Conservation (phyloP, 176 grass and related monocot genomes). For the Pharus latifolius region DNA sequence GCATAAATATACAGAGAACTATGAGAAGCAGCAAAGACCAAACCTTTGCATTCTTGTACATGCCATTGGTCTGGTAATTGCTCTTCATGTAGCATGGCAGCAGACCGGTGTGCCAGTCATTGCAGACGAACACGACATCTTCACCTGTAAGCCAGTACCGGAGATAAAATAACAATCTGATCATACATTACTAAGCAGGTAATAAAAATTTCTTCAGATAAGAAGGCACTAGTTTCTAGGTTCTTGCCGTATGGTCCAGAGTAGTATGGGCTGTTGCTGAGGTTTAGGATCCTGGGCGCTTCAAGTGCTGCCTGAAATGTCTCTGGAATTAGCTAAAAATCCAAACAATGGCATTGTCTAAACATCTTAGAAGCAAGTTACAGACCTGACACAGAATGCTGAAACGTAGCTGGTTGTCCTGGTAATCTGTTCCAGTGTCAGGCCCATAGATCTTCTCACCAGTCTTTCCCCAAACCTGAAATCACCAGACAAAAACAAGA, state of each 20-base stretch:
- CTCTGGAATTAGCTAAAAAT: background rate
- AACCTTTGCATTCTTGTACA: constrained; percentile 78
- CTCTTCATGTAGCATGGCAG: constrained; percentile 77
- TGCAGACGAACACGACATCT: constrained; percentile 78
- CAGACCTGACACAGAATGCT: constrained; percentile 77
- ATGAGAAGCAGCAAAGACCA: background rate
- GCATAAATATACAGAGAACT: background rate
- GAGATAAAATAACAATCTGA: background rate
- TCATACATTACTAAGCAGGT: background rate
- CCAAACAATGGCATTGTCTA: background rate
- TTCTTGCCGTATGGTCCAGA: constrained; percentile 68
- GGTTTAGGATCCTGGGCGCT: constrained; percentile 64
- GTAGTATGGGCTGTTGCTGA: constrained; percentile 54
- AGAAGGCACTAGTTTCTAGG: background rate
- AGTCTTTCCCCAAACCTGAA: constrained; percentile 93
- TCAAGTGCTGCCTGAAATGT: constrained; percentile 72
- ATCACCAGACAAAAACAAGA: background rate
- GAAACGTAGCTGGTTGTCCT: constrained; percentile 83
- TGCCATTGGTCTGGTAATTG: constrained; percentile 59
- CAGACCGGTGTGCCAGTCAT: constrained; percentile 88
- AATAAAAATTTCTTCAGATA: background rate
- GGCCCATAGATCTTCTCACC: constrained; percentile 95
- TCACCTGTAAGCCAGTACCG: constrained; percentile 37
- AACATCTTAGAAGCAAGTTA: background rate
- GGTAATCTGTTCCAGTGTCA: constrained; percentile 52